Conservation (phyloP, 768 basidiomycete species). For the Ramaria rubella region DNA sequence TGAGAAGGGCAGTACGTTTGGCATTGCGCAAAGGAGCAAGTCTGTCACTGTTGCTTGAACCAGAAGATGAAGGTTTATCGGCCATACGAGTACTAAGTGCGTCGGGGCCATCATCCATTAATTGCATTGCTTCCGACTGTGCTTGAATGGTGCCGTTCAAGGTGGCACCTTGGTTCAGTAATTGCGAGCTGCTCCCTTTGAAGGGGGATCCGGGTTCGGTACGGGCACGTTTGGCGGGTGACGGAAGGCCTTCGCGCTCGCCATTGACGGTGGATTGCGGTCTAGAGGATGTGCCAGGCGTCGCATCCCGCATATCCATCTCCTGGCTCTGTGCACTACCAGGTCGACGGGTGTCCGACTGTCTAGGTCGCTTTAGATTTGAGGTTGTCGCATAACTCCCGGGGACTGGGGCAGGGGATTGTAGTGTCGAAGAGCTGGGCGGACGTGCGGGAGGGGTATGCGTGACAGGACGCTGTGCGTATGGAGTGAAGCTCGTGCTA, state of each 20-base stretch:
- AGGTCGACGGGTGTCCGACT: conserved; percentile 1
- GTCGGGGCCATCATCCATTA: conserved; percentile 36
- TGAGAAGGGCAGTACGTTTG: conserved; percentile 55
- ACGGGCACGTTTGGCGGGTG: conserved; percentile 66
- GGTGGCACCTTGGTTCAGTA: conserved; percentile 36
- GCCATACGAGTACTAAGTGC: conserved; percentile 52
- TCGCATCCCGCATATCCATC: background rate
- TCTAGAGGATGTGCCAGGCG: background rate
- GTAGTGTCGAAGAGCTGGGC: conserved; percentile 44
- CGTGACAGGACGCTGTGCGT: conserved; percentile 37
- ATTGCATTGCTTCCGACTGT: conserved; percentile 18
- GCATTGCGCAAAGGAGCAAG: conserved; percentile 41
- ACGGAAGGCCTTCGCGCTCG: conserved; percentile 41
- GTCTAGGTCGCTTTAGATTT: conserved; percentile 4
- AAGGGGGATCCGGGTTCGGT: conserved; percentile 40
- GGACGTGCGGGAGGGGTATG: conserved; percentile 39
- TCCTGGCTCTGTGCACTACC: conserved; percentile 1
- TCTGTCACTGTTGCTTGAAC: conserved; percentile 47
- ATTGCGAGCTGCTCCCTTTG: conserved; percentile 42
- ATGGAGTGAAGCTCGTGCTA: conserved; percentile 48
- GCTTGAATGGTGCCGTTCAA: conserved; percentile 36
- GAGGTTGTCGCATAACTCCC: background rate
- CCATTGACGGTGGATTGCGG: conserved; percentile 30
- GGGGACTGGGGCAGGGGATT: conserved; percentile 28
- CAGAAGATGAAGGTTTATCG: conserved; percentile 45